A percentile compares a stretch with the other conserved stretches of the same genome.
phyloP scores from a whole-genome alignment of 2,329 filamentous ascomycete species.

The Zelopaecilomyces penicillatus region DNA sequence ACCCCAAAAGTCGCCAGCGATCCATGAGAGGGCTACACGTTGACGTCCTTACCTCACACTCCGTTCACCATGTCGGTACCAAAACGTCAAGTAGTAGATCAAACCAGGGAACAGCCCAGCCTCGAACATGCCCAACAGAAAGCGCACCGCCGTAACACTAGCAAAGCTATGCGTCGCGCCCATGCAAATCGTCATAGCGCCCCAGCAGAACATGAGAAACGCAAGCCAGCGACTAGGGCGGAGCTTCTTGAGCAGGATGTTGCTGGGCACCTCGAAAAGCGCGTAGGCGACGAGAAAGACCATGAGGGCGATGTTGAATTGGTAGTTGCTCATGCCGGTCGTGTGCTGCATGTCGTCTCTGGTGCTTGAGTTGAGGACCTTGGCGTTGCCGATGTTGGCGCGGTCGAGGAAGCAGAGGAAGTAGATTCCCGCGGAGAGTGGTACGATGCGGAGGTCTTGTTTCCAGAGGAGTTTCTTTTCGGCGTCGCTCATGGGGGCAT shows the following conservation, averaged over 20 bases:
- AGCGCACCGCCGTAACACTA: constrained; percentile 56
- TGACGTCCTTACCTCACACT: constrained; percentile 39
- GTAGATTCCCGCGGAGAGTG: constrained; percentile 55
- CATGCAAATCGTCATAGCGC: constrained; percentile 57
- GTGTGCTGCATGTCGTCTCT: constrained; percentile 54
- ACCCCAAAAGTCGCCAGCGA: no score
- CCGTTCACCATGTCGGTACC: constrained; percentile 63
- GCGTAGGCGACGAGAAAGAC: constrained; percentile 54
- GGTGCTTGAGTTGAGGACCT: constrained; percentile 53
- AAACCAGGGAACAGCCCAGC: constrained; percentile 56
- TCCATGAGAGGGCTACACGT: no score
- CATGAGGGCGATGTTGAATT: constrained; percentile 52
- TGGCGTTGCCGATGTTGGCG: constrained; percentile 62
- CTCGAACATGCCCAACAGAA: constrained; percentile 61
- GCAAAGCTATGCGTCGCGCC: constrained; percentile 55
- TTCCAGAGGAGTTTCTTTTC: constrained; percentile 41
- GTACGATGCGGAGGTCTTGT: constrained; percentile 56
- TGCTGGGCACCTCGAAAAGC: constrained; percentile 57
- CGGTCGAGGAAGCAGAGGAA: constrained; percentile 60
- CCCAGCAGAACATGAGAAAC: constrained; percentile 60
- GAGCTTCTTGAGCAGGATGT: constrained; percentile 57
- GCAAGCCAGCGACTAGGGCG: constrained; percentile 56
- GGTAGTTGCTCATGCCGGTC: constrained; percentile 51
- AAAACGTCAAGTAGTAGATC: constrained; percentile 62
- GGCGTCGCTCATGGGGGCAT: constrained; percentile 16